These are phyloP conservation scores for Harringtonia aguacate DNA, from an alignment of 2,329 filamentous ascomycete genomes.

Conservation along the genomic window DNA sequence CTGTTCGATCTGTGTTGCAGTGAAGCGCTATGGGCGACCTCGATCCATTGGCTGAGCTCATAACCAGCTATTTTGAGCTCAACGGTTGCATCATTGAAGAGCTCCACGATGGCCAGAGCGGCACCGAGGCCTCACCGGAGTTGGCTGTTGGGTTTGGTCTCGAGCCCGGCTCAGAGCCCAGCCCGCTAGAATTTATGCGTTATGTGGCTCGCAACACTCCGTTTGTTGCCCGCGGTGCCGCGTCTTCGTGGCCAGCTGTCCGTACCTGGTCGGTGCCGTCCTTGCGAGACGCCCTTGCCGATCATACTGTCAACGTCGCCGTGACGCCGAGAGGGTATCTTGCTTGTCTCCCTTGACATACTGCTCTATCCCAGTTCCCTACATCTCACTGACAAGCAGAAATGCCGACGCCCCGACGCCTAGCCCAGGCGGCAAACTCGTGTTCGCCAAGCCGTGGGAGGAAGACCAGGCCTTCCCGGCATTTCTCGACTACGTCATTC, in stretches of 20 bases:
- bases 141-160: neutral
- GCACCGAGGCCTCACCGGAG: neutral
- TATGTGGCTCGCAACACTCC: constrained; percentile 64
- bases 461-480: constrained; percentile 48
- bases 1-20: too few species aligned
- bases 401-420: constrained; percentile 43
- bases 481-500: constrained; percentile 51
- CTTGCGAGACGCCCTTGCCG: constrained; percentile 42
- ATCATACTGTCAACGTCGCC: constrained; percentile 59
- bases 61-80: constrained; percentile 63
- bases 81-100: constrained; percentile 52
- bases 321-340: constrained; percentile 60
- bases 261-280: constrained; percentile 52
- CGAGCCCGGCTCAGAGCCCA: constrained; percentile 38
- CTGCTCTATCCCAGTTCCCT: neutral
- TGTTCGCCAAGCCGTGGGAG: constrained; percentile 66
- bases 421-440: constrained; percentile 20
- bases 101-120: constrained; percentile 29
- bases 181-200: constrained; percentile 69
- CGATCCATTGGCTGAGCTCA: constrained; percentile 41
- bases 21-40: neutral
- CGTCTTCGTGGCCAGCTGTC: constrained; percentile 51
- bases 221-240: constrained; percentile 58
- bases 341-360: neutral
- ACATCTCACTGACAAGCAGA: constrained; percentile 11